phyloP scores from a whole-genome alignment of 768 basidiomycete genomes.

The Psilocybe sp. region DNA sequence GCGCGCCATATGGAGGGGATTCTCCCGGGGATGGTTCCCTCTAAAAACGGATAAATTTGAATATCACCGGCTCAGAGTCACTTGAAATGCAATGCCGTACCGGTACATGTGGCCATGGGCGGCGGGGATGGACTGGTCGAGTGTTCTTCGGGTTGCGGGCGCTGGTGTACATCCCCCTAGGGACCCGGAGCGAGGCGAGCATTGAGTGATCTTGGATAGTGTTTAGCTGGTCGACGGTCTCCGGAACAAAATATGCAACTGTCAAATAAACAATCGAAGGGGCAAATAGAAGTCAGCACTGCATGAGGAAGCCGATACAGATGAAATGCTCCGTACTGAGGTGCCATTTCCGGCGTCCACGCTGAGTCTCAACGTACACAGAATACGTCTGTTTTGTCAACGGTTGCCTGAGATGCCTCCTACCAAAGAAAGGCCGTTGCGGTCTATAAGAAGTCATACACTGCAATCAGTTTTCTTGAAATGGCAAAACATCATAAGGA shows the following conservation, averaged over 20 bases:
- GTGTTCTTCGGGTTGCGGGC: slow-evolving; percentile 49
- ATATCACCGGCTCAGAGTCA: too few species aligned
- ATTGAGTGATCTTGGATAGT: slow-evolving; percentile 60
- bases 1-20: not conserved
- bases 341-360: slow-evolving; percentile 79
- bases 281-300: not conserved
- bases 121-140: not conserved
- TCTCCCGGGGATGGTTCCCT: not conserved
- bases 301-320: not conserved
- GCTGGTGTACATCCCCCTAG: slow-evolving; percentile 60
- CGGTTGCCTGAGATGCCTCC: slow-evolving; percentile 12
- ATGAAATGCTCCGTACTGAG: slow-evolving; percentile 49
- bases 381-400: slow-evolving; percentile 82
- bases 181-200: slow-evolving; percentile 52
- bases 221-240: slow-evolving; percentile 51
- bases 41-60: too few species aligned
- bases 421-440: not conserved
- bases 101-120: not conserved
- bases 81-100: not conserved
- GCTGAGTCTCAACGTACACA: slow-evolving; percentile 63
- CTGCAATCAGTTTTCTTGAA: slow-evolving; percentile 8
- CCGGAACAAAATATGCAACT: slow-evolving; percentile 80
- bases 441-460: slow-evolving; percentile 1
- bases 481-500: not conserved
- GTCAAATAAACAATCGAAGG: slow-evolving; percentile 6